Base-by-base conservation (phyloP, 2,329 filamentous ascomycete species). In the Neurospora sp. region DNA sequence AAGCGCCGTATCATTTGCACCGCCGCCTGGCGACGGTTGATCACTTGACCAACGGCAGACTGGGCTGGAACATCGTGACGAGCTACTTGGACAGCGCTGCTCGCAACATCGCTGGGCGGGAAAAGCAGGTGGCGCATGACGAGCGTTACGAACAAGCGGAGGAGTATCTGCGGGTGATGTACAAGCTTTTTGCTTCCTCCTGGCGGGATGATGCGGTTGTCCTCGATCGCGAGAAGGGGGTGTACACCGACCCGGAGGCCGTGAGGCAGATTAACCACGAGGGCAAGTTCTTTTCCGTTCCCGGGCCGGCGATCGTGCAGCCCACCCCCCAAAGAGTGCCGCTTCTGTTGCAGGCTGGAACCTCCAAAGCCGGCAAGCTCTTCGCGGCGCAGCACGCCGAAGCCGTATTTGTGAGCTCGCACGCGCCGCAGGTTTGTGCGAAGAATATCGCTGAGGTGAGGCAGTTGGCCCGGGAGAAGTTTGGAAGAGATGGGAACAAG, bases 321-420 rank as follows among this genome's bases (percentile, higher is more conserved):
- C 89, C 89, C 0, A 85, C 85, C 67, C 89, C 89, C 0, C 90
- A 92, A 74, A 81, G 90, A 3, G 91, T 89, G 1, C 90, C 90
- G 0, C 81, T 92, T 1, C 83, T 92, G 4, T 82, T 92, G 3
- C 90, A 92, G 77, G 90, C 90, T 0, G 90, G 90, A 0, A 90
- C 89, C 0, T 90, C 87, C 0, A 86, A 83, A 67, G 84, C 88
- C 0, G 90, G 89, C 1, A 91, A 89, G 77, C 78, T 80, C 0
- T 92, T 92, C 74, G 89, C 89, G 0, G 88, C 89, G 0, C 86
- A 89, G 73, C 89, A 92, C 75, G 90, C 90, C 0, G 90, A 92
- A 75, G 89, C 86, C 2, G 89, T 92, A 67, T 92, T 92, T 74
- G 85, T 91, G 0, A 89, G 87, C 0, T 88, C 88, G 0, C 89